phyloP scores from a whole-genome alignment of 257 asterid species.

The Lavandula angustifolia region DNA sequence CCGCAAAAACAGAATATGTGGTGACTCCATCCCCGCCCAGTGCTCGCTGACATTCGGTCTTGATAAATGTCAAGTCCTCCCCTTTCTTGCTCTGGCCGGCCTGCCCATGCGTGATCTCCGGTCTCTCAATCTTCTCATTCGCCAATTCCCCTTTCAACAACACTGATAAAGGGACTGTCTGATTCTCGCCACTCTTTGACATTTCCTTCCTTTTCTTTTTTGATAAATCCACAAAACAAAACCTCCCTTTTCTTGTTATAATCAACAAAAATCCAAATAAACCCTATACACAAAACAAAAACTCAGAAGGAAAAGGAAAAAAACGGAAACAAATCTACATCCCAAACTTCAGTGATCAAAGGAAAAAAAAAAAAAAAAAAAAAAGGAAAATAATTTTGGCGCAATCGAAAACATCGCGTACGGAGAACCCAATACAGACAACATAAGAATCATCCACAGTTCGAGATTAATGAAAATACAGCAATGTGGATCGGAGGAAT shows the following conservation, averaged over 20 bases:
- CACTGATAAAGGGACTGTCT: slow-evolving; percentile 86
- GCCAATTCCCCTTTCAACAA: slow-evolving; percentile 91
- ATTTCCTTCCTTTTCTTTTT: not conserved
- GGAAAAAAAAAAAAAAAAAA: slow-evolving; percentile 2
- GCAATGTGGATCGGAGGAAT: slow-evolving; percentile 40
- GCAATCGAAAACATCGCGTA: slow-evolving; percentile 12
- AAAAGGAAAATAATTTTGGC: not conserved
- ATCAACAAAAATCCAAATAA: slow-evolving; percentile 52
- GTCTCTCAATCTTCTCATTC: slow-evolving; percentile 89
- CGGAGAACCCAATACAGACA: slow-evolving; percentile 26
- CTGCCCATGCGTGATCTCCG: slow-evolving; percentile 77
- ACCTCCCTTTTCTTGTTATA: slow-evolving; percentile 36
- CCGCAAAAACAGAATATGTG: slow-evolving; percentile 89
- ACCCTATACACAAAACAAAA: slow-evolving; percentile 39
- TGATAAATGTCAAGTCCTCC: slow-evolving; percentile 82
- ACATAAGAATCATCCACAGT: slow-evolving; percentile 24
- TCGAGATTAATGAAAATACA: slow-evolving; percentile 29
- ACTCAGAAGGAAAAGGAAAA: too few species aligned
- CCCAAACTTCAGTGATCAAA: slow-evolving; percentile 26
- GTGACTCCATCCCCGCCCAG: slow-evolving; percentile 83
- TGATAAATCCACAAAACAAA: slow-evolving; percentile 36
- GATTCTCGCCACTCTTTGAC: slow-evolving; percentile 78
- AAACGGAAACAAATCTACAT: slow-evolving; percentile 16
- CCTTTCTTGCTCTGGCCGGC: slow-evolving; percentile 96
- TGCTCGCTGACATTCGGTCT: slow-evolving; percentile 82